Percentiles rank a stretch among this genome's conserved stretches.
These are phyloP conservation scores for Botrytis medusae DNA, from an alignment of 2,329 filamentous ascomycete species.

Conservation along the genomic window DNA sequence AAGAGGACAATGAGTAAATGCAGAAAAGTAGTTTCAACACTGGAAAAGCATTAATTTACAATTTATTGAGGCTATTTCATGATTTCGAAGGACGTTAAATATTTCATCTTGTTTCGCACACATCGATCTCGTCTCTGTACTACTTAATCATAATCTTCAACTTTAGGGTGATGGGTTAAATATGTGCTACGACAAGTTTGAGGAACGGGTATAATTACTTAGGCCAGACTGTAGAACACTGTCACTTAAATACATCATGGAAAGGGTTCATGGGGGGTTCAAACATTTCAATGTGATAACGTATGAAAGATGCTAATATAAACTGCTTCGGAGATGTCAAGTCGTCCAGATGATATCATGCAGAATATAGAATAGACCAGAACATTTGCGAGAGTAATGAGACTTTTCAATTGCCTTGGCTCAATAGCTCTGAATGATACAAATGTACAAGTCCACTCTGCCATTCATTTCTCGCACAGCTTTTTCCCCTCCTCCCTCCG, in stretches of 20 bases:
- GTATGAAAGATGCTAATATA: not conserved
- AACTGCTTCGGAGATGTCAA: not conserved
- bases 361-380: constrained; percentile 1
- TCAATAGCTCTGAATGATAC: constrained; percentile 32
- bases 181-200: constrained; percentile 3
- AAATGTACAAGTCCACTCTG: constrained; percentile 35
- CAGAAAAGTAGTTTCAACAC: not conserved
- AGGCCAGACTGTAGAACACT: not conserved
- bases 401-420: constrained; percentile 27
- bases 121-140: not conserved
- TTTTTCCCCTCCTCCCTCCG: constrained; percentile 19
- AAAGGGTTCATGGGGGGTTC: not conserved
- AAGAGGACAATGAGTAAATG: not conserved
- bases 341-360: not conserved
- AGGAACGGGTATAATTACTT: not conserved
- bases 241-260: not conserved
- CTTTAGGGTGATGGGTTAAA: not conserved
- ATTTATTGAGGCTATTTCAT: not conserved
- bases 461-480: constrained; percentile 15
- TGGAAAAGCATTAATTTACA: not conserved
- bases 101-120: not conserved
- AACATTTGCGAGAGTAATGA: constrained; percentile 3
- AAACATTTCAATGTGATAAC: not conserved
- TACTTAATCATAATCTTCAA: not conserved
- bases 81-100: not conserved